phyloP scores from a whole-genome alignment of 192 early-diverging fungal species.

The Haplosporangium gracile region DNA sequence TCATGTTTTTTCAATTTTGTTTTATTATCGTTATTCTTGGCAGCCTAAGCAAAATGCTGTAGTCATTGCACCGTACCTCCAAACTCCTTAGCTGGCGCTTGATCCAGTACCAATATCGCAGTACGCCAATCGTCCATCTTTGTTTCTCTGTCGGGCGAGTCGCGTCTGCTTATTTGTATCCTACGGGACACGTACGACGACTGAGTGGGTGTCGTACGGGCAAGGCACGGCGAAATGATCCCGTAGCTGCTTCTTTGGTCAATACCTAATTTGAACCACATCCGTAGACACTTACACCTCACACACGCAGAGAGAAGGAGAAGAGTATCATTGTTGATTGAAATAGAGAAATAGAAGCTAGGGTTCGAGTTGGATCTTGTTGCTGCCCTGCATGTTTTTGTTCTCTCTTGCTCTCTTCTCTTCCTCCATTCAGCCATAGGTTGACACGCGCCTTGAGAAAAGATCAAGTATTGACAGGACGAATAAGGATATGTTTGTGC shows the following conservation, averaged over 20 bases:
- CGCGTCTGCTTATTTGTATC: background rate
- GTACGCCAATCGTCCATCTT: background rate
- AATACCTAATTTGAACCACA: background rate
- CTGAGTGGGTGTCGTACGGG: background rate
- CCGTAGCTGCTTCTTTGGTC: background rate
- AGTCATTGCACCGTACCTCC: no score
- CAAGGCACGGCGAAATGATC: background rate
- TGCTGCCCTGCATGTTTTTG: background rate
- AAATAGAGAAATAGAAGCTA: background rate
- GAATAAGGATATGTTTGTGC: background rate
- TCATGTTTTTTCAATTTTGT: background rate
- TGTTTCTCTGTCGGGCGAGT: background rate
- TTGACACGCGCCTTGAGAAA: background rate
- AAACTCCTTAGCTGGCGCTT: background rate
- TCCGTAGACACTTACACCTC: background rate
- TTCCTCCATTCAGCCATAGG: background rate
- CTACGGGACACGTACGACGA: background rate
- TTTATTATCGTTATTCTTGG: background rate
- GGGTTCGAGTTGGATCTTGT: background rate
- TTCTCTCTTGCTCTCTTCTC: background rate
- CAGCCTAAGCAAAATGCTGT: background rate
- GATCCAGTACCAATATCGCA: background rate
- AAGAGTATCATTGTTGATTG: no score
- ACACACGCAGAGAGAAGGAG: background rate
- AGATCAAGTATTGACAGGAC: constrained; percentile 4